Percentiles rank a stretch among this genome's conserved stretches.
phyloP scores from a whole-genome alignment of 1,284 basidiomycete species.

The Jaminaea rosea region DNA sequence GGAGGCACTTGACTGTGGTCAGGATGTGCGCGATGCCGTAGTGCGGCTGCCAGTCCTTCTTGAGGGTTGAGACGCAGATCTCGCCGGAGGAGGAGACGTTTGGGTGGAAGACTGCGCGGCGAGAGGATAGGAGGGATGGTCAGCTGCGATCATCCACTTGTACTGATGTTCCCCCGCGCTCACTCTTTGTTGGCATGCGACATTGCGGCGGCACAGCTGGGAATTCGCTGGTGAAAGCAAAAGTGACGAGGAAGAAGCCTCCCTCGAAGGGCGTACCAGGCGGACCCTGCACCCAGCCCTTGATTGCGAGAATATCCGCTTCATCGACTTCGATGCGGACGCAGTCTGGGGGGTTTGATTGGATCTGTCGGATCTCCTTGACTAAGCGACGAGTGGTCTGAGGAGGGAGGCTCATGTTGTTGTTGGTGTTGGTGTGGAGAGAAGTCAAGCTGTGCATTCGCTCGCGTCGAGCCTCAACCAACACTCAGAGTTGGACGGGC shows the following conservation, averaged over 20 bases:
- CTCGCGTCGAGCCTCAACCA: background rate
- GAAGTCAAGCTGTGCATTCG: background rate
- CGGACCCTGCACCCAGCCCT: conserved; percentile 16
- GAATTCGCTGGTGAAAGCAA: conserved; percentile 21
- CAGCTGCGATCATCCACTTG: too few relatives aligned
- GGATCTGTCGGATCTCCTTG: conserved; percentile 13
- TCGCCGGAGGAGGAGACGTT: conserved; percentile 82
- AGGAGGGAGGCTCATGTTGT: conserved; percentile 11
- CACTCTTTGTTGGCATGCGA: conserved; percentile 7
- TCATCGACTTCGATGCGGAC: conserved; percentile 18
- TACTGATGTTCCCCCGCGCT: background rate
- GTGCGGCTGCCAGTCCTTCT: conserved; percentile 90
- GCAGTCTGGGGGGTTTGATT: conserved; percentile 8
- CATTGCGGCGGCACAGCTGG: conserved; percentile 17
- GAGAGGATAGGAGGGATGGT: background rate
- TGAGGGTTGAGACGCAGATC: conserved; percentile 93
- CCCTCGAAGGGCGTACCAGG: conserved; percentile 69
- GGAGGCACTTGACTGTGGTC: conserved; percentile 56
- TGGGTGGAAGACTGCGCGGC: conserved; percentile 67
- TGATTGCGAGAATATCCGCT: conserved; percentile 17
- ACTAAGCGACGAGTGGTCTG: conserved; percentile 12
- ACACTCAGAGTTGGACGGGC: too few relatives aligned
- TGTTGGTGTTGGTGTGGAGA: background rate
- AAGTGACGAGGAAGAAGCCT: conserved; percentile 20
- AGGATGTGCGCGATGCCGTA: conserved; percentile 23